A percentile compares a stretch with the other conserved stretches of the same genome.
Evolutionary conservation across 805 yeast species (phyloP).

Genomic region (Ogataea populi-albae): DNA sequence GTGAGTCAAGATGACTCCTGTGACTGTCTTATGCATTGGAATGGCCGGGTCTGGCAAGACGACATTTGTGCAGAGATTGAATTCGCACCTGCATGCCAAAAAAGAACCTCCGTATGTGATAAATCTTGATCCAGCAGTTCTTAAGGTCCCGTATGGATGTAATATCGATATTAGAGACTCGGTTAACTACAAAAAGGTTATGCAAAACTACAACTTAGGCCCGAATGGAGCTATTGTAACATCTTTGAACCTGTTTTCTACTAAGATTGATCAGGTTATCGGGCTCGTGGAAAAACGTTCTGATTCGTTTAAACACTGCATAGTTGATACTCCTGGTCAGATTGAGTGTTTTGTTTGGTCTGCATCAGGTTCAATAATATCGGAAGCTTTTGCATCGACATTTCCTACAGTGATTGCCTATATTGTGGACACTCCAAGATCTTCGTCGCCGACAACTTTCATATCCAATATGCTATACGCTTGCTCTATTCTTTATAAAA

Average conservation of each 20-base stretch:
- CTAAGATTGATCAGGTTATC: conserved; percentile 95
- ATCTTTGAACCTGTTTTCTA: conserved; percentile 83
- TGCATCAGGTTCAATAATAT: conserved; percentile 93
- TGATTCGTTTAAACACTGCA: conserved; percentile 58
- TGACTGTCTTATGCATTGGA: conserved; percentile 39
- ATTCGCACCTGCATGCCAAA: conserved; percentile 77
- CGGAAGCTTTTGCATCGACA: conserved; percentile 93
- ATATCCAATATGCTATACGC: conserved; percentile 99
- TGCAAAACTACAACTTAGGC: conserved; percentile 92
- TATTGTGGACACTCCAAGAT: conserved; percentile 94
- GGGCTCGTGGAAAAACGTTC: conserved; percentile 77
- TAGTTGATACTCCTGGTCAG: conserved; percentile 98
- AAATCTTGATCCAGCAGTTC: conserved; percentile 94
- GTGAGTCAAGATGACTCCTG: conserved; percentile 28
- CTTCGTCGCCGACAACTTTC: conserved; percentile 91
- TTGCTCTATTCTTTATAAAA: conserved; percentile 92
- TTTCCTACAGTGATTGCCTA: conserved; percentile 96
- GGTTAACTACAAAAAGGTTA: conserved; percentile 90
- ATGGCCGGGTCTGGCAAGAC: conserved; percentile 86
- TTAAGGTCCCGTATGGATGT: conserved; percentile 89
- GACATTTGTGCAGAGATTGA: conserved; percentile 93
- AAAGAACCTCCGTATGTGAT: conserved; percentile 84
- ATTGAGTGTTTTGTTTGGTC: conserved; percentile 98
- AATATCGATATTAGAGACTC: conserved; percentile 96
- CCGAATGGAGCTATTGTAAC: conserved; percentile 99